Conservation (phyloP, 768 basidiomycete species). For the Serendipita indica region DNA sequence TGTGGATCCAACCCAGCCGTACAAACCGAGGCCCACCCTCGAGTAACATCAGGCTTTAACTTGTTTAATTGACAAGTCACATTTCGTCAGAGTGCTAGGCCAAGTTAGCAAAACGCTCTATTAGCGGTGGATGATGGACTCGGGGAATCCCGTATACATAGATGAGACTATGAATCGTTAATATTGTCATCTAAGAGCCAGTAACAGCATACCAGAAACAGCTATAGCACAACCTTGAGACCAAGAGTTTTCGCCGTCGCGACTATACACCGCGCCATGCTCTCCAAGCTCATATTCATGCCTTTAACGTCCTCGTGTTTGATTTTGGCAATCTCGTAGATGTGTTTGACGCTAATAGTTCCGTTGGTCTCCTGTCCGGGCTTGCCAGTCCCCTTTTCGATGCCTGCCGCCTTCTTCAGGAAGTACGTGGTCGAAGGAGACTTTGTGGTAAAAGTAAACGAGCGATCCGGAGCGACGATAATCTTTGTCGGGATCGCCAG, state of each 20-base stretch:
- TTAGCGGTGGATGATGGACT: too few species aligned
- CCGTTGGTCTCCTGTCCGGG: slow-evolving; percentile 66
- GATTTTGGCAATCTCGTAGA: slow-evolving; percentile 97
- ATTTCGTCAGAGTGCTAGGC: too few species aligned
- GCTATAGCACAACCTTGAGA: slow-evolving; percentile 73
- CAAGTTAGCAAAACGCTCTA: too few species aligned
- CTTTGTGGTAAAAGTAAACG: slow-evolving; percentile 87
- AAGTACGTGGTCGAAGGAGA: slow-evolving; percentile 83
- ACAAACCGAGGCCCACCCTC: too few species aligned
- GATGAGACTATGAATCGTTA: too few species aligned
- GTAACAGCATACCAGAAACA: too few species aligned
- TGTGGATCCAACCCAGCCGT: too few species aligned
- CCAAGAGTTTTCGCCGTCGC: slow-evolving; percentile 84
- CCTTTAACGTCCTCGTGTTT: slow-evolving; percentile 83
- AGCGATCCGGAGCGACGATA: slow-evolving; percentile 83
- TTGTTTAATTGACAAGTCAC: too few species aligned
- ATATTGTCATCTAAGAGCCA: too few species aligned
- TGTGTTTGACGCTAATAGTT: slow-evolving; percentile 85
- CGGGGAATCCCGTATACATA: too few species aligned
- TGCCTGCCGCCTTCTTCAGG: slow-evolving; percentile 76
- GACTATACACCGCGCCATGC: slow-evolving; percentile 74
- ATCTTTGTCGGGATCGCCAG: slow-evolving; percentile 86
- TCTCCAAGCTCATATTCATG: slow-evolving; percentile 73
- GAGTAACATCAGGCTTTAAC: too few species aligned
- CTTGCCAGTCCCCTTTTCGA: slow-evolving; percentile 79